A percentile compares a stretch with the other conserved stretches of the same genome.
phyloP scores from a whole-genome alignment of 2,329 filamentous ascomycete species.

The Biscogniauxia sp. region DNA sequence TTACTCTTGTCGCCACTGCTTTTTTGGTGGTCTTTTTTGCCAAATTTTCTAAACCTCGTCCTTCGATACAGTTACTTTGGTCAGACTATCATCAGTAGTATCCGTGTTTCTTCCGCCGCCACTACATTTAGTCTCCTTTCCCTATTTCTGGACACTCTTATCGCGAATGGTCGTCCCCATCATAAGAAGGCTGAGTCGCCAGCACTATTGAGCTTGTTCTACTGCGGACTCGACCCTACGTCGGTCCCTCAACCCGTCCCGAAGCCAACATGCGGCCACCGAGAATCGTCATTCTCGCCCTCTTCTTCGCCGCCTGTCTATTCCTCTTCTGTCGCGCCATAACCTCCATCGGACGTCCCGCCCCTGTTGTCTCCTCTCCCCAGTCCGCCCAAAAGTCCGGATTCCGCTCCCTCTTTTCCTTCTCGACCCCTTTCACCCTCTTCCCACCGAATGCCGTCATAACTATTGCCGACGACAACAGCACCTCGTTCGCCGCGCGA shows the following conservation, averaged over 20 bases:
- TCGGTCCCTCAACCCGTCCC: neutral
- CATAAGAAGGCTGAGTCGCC: conserved; percentile 25
- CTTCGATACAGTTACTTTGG: neutral
- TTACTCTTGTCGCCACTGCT: neutral
- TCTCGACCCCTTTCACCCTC: conserved; percentile 75
- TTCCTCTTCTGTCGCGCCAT: conserved; percentile 56
- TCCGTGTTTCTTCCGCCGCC: neutral
- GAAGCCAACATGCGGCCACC: conserved; percentile 50
- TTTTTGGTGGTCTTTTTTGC: neutral
- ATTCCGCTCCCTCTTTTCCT: conserved; percentile 62
- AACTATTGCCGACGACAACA: conserved; percentile 95
- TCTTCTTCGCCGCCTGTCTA: conserved; percentile 53
- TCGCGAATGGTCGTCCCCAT: conserved; percentile 25
- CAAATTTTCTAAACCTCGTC: neutral
- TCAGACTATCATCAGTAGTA: neutral
- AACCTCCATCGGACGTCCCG: conserved; percentile 36
- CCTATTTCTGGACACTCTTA: neutral
- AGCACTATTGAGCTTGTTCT: conserved; percentile 21
- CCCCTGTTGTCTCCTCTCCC: conserved; percentile 24
- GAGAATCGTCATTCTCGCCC: conserved; percentile 51
- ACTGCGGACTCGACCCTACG: neutral
- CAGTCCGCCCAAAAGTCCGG: conserved; percentile 39
- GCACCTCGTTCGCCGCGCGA: conserved; percentile 90
- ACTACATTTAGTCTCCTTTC: neutral
- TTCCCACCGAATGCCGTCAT: conserved; percentile 96